phyloP scores from a whole-genome alignment of 441 rosid genomes.

The Erodium texanum region DNA sequence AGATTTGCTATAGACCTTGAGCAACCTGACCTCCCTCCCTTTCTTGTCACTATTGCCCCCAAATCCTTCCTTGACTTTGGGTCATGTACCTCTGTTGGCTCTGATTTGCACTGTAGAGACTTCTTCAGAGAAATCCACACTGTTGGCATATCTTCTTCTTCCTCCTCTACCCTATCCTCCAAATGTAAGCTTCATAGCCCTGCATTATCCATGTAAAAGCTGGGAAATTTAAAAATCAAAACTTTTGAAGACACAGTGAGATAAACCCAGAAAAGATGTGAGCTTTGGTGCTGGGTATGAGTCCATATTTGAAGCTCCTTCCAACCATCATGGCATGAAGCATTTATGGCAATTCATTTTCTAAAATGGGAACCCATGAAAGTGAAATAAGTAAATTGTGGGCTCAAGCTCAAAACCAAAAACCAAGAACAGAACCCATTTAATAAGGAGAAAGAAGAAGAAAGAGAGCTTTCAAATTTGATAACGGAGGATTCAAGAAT shows the following conservation, averaged over 20 bases:
- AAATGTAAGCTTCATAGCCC: not conserved
- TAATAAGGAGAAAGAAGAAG: not conserved
- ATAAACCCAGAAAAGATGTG: not conserved
- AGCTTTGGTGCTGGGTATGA: not conserved
- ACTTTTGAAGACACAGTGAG: not conserved
- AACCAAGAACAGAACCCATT: not conserved
- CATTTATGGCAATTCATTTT: not conserved
- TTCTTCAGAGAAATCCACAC: conserved; percentile 45
- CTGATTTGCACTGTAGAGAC: conserved; percentile 41
- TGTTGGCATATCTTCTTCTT: conserved; percentile 31
- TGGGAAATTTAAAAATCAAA: not conserved
- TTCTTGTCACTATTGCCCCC: conserved; percentile 20
- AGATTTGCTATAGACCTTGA: conserved; percentile 39
- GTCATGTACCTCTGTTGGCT: conserved; percentile 31
- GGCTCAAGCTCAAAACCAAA: conserved; percentile 4
- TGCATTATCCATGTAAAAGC: not conserved
- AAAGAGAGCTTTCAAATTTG: not conserved
- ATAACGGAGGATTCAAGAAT: not conserved
- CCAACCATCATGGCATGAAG: not conserved
- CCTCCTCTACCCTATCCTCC: conserved; percentile 1
- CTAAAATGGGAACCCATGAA: conserved; percentile 2
- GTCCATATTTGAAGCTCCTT: not conserved
- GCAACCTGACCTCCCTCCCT: conserved; percentile 24
- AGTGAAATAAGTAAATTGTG: not conserved
- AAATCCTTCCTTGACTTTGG: conserved; percentile 23